Evolutionary conservation across 225 moss, liverwort and hornwort genomes (phyloP), one percentile per base, ranked within the genome.

Genomic region (Antitrichia curtipendula): DNA sequence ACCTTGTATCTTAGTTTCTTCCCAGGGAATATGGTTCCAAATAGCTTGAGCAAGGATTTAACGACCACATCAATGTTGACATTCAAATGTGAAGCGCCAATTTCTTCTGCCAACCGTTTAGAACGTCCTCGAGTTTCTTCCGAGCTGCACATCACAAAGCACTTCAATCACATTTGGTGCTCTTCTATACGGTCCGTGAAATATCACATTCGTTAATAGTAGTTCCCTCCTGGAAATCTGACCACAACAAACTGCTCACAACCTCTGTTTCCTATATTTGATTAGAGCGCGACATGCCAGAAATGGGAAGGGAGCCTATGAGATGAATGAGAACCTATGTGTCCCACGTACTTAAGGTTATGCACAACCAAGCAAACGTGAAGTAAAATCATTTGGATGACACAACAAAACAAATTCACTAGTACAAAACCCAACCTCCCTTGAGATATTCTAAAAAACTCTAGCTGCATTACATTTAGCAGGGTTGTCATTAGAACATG

Each of bases 51-150:
- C 86, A 97, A 89, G 59, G 97, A 88, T 90, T 91, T 92, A 57
- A 98, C 92, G 62, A 95, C 96, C 49, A 93, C 69, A 89, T 97
- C 97, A 90, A 98, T 95, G 71, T 95, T 96, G 52, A 96, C 94
- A 95, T 96, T 95, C 75, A 96, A 78, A 79, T 98, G 97, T 32
- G 96, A 96, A 59, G 96, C 97, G 64, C 98, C 98, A 78, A 98
- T 84, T 90, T 98, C 98, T 83, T 86, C 92, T 68, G 98, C 98
- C 87, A 98, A 93, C 68, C 92, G 90, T 89, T 95, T 95, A 45
- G 98, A 95, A 63, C 96, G 92, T 41, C 91, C 93, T 86, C 93
- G 90, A 70, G 97, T 98, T 75, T 61, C 91, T 81, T 95, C 95
- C 59, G 97, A 95, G 91, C 97, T 97, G 93, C 75, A 92, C 12